Percentiles rank a stretch among this genome's conserved stretches.
Conservation (phyloP, 768 basidiomycete species). For the Lactarius deliciosus region DNA sequence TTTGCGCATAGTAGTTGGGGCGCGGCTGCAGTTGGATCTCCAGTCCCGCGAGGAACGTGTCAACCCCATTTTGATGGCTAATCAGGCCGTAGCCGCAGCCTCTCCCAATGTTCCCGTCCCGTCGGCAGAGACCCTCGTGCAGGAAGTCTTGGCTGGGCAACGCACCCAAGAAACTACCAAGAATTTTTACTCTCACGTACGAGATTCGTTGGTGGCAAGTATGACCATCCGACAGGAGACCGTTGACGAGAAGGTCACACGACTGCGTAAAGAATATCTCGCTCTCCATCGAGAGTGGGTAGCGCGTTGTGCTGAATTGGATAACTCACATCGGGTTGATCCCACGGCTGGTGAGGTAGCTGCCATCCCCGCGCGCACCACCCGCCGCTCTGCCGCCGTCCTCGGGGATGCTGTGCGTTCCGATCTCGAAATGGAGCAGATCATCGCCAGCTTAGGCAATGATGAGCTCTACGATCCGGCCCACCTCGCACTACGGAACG, state of each 20-base stretch:
- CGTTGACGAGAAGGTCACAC: conserved; percentile 53
- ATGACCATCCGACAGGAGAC: conserved; percentile 53
- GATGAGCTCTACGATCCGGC: conserved; percentile 93
- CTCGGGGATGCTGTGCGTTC: conserved; percentile 89
- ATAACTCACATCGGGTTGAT: conserved; percentile 52
- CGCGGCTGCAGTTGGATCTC: conserved; percentile 56
- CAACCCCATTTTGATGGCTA: conserved; percentile 61
- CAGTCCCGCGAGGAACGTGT: conserved; percentile 64
- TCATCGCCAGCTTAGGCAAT: conserved; percentile 89
- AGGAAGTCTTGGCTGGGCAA: conserved; percentile 45
- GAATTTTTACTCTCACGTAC: conserved; percentile 40
- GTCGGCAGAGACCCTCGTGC: conserved; percentile 45
- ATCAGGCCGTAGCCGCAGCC: conserved; percentile 46
- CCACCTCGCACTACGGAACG: conserved; percentile 79
- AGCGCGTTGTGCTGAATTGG: conserved; percentile 65
- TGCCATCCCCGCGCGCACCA: conserved; percentile 51
- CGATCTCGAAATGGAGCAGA: conserved; percentile 96
- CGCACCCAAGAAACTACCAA: conserved; percentile 39
- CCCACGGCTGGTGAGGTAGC: conserved; percentile 37
- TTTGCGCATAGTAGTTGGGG: conserved; percentile 60
- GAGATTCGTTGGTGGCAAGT: conserved; percentile 51
- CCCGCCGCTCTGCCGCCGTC: conserved; percentile 66
- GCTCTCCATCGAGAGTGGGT: conserved; percentile 70
- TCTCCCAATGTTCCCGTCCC: conserved; percentile 40
- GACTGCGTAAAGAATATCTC: conserved; percentile 65